Conservation (phyloP, 192 early-diverging fungal genomes). For the Linnemannia hyalina region DNA sequence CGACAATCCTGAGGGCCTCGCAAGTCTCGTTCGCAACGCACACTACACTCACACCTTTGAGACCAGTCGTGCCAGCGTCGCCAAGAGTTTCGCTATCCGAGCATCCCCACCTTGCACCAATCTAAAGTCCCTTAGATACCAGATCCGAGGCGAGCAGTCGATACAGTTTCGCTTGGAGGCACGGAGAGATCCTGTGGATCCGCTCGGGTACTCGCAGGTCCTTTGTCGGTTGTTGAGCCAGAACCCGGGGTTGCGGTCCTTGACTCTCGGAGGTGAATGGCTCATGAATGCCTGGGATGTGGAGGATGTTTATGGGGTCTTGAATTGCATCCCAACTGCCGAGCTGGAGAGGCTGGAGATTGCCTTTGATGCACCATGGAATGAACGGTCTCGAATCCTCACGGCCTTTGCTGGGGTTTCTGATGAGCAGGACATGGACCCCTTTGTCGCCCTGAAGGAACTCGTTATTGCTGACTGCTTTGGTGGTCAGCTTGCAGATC, state of each 20-base stretch:
- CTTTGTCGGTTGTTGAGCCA: background rate
- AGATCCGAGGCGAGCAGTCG: background rate
- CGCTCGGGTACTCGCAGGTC: background rate
- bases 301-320: background rate
- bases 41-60: background rate
- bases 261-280: background rate
- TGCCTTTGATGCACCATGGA: background rate
- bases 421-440: background rate
- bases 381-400: too few species aligned
- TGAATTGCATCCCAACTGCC: background rate
- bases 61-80: background rate
- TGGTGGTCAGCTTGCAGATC: background rate
- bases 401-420: too few species aligned
- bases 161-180: background rate
- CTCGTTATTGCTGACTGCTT: background rate
- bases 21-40: background rate
- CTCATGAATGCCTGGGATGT: background rate
- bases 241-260: background rate
- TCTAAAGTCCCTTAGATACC: background rate
- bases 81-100: background rate
- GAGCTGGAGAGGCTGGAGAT: background rate
- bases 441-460: background rate
- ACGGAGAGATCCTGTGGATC: background rate
- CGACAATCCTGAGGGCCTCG: background rate
- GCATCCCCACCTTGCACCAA: background rate